A percentile compares a stretch with the other conserved stretches of the same genome.
Conservation (phyloP, 768 basidiomycete genomes). For the Plicaturopsis crispa region DNA sequence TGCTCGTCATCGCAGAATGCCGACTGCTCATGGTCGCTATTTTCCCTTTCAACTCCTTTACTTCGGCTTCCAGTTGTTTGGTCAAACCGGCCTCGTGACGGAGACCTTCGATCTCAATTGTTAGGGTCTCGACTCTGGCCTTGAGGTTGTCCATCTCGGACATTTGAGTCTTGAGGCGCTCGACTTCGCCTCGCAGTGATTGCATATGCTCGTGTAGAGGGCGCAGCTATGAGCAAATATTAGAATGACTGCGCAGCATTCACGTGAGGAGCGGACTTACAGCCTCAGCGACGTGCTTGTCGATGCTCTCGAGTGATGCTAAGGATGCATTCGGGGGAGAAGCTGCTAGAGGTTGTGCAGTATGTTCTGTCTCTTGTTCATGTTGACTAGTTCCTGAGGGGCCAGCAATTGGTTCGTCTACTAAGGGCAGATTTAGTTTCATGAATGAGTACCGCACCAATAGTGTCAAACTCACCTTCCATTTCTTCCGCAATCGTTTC, state of each 20-base stretch:
- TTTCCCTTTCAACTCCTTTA: not conserved
- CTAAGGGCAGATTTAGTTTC: no score
- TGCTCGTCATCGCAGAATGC: no score
- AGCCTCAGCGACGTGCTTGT: constrained; percentile 22
- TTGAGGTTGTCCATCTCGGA: constrained; percentile 9
- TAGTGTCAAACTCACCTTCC: constrained; percentile 17
- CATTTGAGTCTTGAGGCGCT: constrained; percentile 8
- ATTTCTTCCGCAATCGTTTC: constrained; percentile 11
- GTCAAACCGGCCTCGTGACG: not conserved
- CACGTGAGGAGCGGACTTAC: constrained; percentile 14
- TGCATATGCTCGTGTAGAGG: constrained; percentile 46
- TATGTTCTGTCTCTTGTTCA: no score
- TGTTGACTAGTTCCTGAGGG: no score
- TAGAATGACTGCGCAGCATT: not conserved
- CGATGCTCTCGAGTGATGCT: constrained; percentile 1
- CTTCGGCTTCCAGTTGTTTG: not conserved
- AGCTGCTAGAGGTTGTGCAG: no score
- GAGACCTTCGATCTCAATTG: not conserved
- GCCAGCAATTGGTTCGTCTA: no score
- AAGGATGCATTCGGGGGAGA: no score
- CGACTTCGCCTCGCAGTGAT: constrained; percentile 37
- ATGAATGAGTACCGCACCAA: no score
- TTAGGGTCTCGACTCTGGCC: constrained; percentile 8
- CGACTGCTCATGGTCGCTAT: no score
- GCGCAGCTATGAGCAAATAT: constrained; percentile 28